Percentiles rank a stretch among this genome's conserved stretches.
Evolutionary conservation across 345 rosid genomes (phyloP).

Genomic region (Turnera subulata): DNA sequence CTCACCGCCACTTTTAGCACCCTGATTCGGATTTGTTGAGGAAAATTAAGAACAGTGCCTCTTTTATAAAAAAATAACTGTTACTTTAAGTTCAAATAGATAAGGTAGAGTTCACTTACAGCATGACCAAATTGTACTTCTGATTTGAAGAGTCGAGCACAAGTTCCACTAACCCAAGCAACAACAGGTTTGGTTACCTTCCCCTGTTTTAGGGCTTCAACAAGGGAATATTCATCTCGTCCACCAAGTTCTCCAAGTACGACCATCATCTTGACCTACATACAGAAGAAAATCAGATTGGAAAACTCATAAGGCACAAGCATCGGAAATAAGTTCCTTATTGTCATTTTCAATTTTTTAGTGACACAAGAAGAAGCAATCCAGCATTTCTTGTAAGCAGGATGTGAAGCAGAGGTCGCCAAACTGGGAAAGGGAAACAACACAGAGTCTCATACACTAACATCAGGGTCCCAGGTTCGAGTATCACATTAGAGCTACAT

Average conservation of each 20-base stretch:
- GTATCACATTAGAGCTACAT: too few relatives aligned
- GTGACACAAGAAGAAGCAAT: background rate
- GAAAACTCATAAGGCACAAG: constrained; percentile 2
- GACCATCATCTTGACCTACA: constrained; percentile 83
- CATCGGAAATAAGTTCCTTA: background rate
- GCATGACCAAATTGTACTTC: constrained; percentile 99
- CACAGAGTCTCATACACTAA: too few relatives aligned
- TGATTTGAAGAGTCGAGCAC: constrained; percentile 93
- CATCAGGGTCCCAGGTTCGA: too few relatives aligned
- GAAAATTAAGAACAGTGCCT: constrained; percentile 10
- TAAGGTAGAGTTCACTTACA: constrained; percentile 46
- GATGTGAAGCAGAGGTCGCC: too few relatives aligned
- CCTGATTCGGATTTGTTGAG: constrained; percentile 41
- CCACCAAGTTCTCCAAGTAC: constrained; percentile 99
- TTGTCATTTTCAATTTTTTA: background rate
- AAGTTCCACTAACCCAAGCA: constrained; percentile 99
- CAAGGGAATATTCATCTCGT: constrained; percentile 89
- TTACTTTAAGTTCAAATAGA: background rate
- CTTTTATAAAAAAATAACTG: background rate
- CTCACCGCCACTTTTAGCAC: constrained; percentile 97
- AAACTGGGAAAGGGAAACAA: too few relatives aligned
- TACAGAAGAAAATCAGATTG: constrained; percentile 11
- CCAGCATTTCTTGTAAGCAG: background rate
- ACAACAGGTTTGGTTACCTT: constrained; percentile 92
- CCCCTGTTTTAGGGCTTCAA: constrained; percentile 92